Conservation (phyloP, 2,329 filamentous ascomycete species). For the Triangularia verruculosa region DNA sequence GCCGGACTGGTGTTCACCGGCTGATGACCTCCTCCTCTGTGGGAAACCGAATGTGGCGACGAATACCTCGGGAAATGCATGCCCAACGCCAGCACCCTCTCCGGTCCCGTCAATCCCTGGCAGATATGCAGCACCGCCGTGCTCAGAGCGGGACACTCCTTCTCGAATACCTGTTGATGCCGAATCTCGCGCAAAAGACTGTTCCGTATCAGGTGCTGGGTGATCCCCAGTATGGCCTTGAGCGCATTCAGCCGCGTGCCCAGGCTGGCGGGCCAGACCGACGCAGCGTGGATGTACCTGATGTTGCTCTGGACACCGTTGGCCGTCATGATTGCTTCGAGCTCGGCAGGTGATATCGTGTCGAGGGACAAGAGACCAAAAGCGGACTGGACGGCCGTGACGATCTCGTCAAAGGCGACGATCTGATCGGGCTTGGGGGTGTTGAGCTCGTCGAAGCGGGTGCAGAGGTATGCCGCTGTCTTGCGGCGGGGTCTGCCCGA, state of each 20-base stretch:
- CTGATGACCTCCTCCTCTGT: not conserved
- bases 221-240: not conserved
- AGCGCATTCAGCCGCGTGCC: slow-evolving; percentile 3
- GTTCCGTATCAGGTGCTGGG: not conserved
- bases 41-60: not conserved
- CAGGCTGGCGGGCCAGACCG: not conserved
- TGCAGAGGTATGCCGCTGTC: not conserved
- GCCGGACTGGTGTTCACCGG: not conserved
- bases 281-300: not conserved
- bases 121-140: not conserved
- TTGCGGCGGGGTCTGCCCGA: not conserved
- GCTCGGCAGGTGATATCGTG: not conserved
- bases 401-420: not conserved
- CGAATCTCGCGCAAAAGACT: not conserved
- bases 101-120: not conserved
- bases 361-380: not conserved
- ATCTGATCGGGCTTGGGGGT: not conserved
- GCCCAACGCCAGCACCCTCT: not conserved
- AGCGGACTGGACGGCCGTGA: not conserved
- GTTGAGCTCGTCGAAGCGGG: not conserved
- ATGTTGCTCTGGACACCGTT: not conserved
- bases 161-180: not conserved
- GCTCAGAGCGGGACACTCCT: not conserved
- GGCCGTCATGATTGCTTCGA: not conserved
- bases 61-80: not conserved